Evolutionary conservation across 2,329 filamentous ascomycete genomes (phyloP), one percentile per base, ranked within the genome.

Genomic region (Diaporthe citriasiana): DNA sequence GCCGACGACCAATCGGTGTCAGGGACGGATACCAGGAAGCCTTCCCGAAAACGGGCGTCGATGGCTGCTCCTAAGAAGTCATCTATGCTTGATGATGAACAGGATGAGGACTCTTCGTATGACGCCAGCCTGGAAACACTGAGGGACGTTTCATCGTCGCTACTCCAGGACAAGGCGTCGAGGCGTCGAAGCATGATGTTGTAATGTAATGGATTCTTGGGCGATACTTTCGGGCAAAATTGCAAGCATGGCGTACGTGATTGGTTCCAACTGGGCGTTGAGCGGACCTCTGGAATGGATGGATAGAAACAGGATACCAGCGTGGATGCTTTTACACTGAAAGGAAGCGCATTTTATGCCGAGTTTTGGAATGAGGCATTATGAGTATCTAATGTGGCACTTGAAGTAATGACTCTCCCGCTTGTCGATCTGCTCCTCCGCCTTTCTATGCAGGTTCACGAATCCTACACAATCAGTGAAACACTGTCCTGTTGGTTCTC

Each of bases 151-250:
- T 22, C 60, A n/a, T 53, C 71, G 35, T 71, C 47, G 19, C 15
- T 42, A 40, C 19, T 56, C 17, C 77, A 78, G 47, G 83, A 84
- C 69, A 79, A 80, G 78, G 72, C 83, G 79, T 84, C 85, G 73
- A 83, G 89, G 78, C 83, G 89, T 76, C 84, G 88, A 78, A 91
- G 88, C 79, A 91, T 90, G 87, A 90, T 91, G 88, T 80, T 90
- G 60, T 75, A 56, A 74, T 68, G 30, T 45, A 25, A 81, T 90
- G 84, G 88, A 47, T 70, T 71, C 55, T 63, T 6, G 45, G 10
- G 40, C 19, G 42, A 69, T n/a, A 13, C 30, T 50, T 17, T 19
- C 42, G n/a, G 17, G 33, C 17, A 33, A 42, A 35, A 60, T 57
- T 65, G 56, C 40, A 71, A 59, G 60, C 38, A 71, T 22, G 47